A percentile compares a stretch with the other conserved stretches of the same genome.
Conservation (phyloP, 1,284 basidiomycete species). For the Trametes hirsuta region DNA sequence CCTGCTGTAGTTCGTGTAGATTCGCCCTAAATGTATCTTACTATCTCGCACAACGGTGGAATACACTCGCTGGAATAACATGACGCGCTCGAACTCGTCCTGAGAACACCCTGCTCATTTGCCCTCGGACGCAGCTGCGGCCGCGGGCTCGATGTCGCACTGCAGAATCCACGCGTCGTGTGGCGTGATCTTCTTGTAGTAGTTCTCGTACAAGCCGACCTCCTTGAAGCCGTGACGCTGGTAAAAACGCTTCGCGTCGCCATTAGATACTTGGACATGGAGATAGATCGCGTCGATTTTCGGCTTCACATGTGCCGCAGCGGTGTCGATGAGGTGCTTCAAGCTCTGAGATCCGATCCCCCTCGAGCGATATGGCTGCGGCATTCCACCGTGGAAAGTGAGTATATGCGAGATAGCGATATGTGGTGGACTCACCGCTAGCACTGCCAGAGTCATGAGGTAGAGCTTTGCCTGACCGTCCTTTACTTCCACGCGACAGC, state of each 20-base stretch:
- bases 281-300: conserved; percentile 73
- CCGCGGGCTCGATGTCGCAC: conserved; percentile 40
- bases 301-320: conserved; percentile 55
- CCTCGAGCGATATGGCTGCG: conserved; percentile 77
- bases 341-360: conserved; percentile 71
- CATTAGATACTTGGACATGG: conserved; percentile 79
- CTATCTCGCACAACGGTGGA: conserved; percentile 18
- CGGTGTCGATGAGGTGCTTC: conserved; percentile 64
- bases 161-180: conserved; percentile 82
- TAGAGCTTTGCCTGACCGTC: conserved; percentile 64
- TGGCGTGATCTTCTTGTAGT: conserved; percentile 83
- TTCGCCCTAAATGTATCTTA: conserved; percentile 28
- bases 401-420: conserved; percentile 22
- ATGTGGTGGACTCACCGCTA: conserved; percentile 60
- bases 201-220: conserved; percentile 62
- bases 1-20: conserved; percentile 26
- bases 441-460: conserved; percentile 83
- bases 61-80: conserved; percentile 12
- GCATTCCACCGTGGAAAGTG: neutral
- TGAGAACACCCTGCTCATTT: conserved; percentile 8
- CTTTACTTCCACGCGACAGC: conserved; percentile 74
- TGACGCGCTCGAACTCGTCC: neutral
- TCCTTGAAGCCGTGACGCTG: conserved; percentile 77
- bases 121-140: conserved; percentile 3
- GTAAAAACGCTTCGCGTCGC: conserved; percentile 74